Base-by-base conservation (phyloP, 805 yeast species). In the Soucietia sequanensis region DNA sequence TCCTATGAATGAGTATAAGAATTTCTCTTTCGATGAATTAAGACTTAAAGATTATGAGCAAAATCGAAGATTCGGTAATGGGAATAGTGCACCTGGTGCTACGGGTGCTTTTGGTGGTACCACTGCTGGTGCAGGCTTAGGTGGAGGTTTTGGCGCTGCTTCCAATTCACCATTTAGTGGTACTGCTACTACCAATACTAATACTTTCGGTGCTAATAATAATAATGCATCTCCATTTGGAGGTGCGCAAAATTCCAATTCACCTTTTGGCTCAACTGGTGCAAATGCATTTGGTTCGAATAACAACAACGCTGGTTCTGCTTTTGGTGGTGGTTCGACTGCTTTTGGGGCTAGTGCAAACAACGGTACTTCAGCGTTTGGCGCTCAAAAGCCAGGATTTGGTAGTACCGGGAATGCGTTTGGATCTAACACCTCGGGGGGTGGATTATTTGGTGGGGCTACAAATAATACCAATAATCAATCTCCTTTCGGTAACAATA, bases 1-100 rank as follows among this genome's bases (percentile, higher is more conserved):
- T 8, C 76, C 86, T 29, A 90, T 93, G 97, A 95, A 95, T 4
- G 95, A 88, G 58, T 93, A 91, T 56, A 75, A 74, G 48, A 80
- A 80, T 47, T 85, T 60, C 49, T 85, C 96, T 0, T 76, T 81
- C 52, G 97, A 89, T 58, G 99, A 93, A 56, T 75, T 93, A 59
- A 76, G 99, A 54, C 67, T 75, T 47, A 91, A 84, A 58, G 99
- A 93, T 62, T 93, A 93, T 56, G 78, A 79, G 48, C 84, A 80
- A 44, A 78, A 77, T 35, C 72, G 93, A 52, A 72, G 78, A 41
- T 78, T 44, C 43, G 90, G 86, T 11, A 77, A 66, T 42, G 52
- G 51, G 1, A 48, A 52, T 6, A 60, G 68, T 43, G 43, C 50
- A 27, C 60, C 59, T 50, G 73, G 73, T 14, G 39, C 43, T 21